phyloP scores from a whole-genome alignment of 2,329 filamentous ascomycete species.

The Xylaria sp. region DNA sequence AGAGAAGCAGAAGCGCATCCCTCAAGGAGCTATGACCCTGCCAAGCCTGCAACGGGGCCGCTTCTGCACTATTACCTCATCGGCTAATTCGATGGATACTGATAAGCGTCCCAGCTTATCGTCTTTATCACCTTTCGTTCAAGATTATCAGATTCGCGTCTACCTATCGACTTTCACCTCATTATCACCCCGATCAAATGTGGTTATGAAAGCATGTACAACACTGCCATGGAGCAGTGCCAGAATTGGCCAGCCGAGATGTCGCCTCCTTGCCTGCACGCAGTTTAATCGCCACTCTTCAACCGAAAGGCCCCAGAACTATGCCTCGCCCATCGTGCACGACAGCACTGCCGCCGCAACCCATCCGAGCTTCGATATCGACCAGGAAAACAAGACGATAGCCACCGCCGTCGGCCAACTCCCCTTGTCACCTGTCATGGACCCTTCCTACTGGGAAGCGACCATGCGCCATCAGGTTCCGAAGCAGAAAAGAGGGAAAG shows the following conservation, averaged over 20 bases:
- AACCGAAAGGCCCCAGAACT: constrained; percentile 30
- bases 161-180: not conserved
- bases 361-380: constrained; percentile 50
- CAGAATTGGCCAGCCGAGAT: constrained; percentile 30
- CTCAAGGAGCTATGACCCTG: constrained; percentile 1
- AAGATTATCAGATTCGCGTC: not conserved
- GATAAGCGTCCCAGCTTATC: not conserved
- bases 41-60: not conserved
- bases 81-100: not conserved
- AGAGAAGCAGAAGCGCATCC: not conserved
- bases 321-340: constrained; percentile 33
- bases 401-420: constrained; percentile 57
- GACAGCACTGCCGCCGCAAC: constrained; percentile 38
- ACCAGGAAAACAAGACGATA: constrained; percentile 56
- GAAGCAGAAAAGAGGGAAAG: constrained; percentile 50
- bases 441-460: constrained; percentile 60
- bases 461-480: constrained; percentile 55
- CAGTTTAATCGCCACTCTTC: constrained; percentile 33
- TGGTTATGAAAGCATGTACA: constrained; percentile 49
- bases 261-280: constrained; percentile 5
- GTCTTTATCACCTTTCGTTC: not conserved
- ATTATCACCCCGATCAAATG: constrained; percentile 34
- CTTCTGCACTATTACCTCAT: constrained; percentile 8
- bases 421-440: constrained; percentile 65
- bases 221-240: constrained; percentile 43